phyloP scores from a whole-genome alignment of 495 filamentous ascomycete species.

The Lineolata rhizophorae region DNA sequence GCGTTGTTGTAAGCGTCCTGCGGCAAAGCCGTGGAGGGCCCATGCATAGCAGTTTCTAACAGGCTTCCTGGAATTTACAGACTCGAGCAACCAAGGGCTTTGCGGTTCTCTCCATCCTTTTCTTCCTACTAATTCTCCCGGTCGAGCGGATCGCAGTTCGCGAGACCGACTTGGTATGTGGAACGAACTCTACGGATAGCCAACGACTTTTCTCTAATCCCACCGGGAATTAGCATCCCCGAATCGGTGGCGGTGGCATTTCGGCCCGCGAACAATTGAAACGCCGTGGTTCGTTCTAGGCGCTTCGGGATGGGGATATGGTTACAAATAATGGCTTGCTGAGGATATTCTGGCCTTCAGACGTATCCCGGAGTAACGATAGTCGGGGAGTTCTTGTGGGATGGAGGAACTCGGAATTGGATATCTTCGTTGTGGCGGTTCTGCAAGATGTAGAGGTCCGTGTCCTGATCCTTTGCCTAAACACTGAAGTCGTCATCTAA shows the following conservation, averaged over 20 bases:
- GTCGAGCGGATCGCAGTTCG: slow-evolving; percentile 47
- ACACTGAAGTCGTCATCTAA: slow-evolving; percentile 1
- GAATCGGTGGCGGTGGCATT: slow-evolving; percentile 58
- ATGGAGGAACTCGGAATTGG: slow-evolving; percentile 80
- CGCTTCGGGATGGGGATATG: slow-evolving; percentile 63
- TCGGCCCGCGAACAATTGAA: slow-evolving; percentile 90
- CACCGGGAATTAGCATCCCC: no score
- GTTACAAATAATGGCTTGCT: slow-evolving; percentile 65
- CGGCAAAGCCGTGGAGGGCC: not conserved
- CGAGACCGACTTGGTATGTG: slow-evolving; percentile 40
- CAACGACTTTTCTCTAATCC: no score
- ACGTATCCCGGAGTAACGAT: slow-evolving; percentile 51
- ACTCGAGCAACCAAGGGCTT: slow-evolving; percentile 56
- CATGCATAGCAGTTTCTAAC: not conserved
- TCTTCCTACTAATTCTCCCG: slow-evolving; percentile 53
- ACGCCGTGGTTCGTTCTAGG: slow-evolving; percentile 81
- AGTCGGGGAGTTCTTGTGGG: slow-evolving; percentile 65
- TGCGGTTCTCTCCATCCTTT: slow-evolving; percentile 49
- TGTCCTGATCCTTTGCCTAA: not conserved
- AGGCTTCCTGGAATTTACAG: slow-evolving; percentile 12
- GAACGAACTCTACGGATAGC: no score
- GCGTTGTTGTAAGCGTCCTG: slow-evolving; percentile 58
- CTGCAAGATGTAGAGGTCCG: slow-evolving; percentile 67
- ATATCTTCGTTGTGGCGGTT: slow-evolving; percentile 75
- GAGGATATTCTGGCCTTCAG: slow-evolving; percentile 94